Conservation (phyloP, 345 rosid genomes). For the Hibiscus trionum region DNA sequence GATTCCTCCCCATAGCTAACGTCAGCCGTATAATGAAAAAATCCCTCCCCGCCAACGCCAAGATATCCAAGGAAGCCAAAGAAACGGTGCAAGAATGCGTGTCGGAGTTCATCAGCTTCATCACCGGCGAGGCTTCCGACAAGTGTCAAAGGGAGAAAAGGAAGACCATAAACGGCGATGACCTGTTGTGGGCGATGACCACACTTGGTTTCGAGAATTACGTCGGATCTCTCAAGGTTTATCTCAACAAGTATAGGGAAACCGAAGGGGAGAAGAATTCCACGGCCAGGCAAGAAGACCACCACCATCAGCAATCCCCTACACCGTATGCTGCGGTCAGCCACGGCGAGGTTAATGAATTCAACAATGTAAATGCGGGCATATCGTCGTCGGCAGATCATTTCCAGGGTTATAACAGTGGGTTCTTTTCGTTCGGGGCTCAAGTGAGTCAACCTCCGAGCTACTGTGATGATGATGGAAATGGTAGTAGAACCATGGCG, state of each 20-base stretch:
- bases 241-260: slow-evolving; percentile 30
- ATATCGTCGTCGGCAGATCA: not conserved
- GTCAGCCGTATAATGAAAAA: slow-evolving; percentile 33
- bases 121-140: slow-evolving; percentile 33
- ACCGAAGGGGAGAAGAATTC: slow-evolving; percentile 28
- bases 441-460: not conserved
- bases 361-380: slow-evolving; percentile 12
- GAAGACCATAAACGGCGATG: slow-evolving; percentile 34
- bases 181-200: slow-evolving; percentile 36
- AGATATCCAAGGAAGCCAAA: slow-evolving; percentile 31
- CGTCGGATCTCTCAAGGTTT: slow-evolving; percentile 23
- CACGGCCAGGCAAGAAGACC: slow-evolving; percentile 15
- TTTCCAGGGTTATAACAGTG: slow-evolving; percentile 18
- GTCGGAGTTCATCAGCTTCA: slow-evolving; percentile 35
- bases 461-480: slow-evolving; percentile 8
- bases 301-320: not conserved
- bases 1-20: slow-evolving; percentile 31
- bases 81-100: slow-evolving; percentile 39
- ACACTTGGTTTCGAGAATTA: slow-evolving; percentile 31
- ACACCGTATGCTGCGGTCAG: not conserved
- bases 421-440: slow-evolving; percentile 26
- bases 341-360: slow-evolving; percentile 4
- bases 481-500: slow-evolving; percentile 16
- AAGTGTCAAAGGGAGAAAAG: slow-evolving; percentile 32
- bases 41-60: slow-evolving; percentile 26